Base-by-base conservation (phyloP, 73 alveolate genomes). In the Tetrahymena elliotti region DNA sequence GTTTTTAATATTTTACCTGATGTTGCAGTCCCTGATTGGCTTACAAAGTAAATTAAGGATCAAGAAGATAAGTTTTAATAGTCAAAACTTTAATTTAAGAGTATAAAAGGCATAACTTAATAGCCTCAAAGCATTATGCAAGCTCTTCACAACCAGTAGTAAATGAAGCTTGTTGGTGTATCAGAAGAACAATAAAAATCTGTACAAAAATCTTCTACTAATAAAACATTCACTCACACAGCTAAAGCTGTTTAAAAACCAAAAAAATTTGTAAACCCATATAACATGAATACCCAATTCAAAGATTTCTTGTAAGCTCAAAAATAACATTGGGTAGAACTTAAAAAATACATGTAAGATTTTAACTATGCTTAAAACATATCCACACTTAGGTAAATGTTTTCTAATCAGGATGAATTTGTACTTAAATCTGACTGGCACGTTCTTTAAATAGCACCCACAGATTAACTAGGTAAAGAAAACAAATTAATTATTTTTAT, bases 11-110 rank as follows among this genome's bases (percentile, higher is more conserved):
- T 99, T 24, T 93, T 94, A 40, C 99, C 99, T 34, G 97, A 97
- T 93, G 97, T 98, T 7, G 93, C 96, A 27, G 96, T 97, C 39
- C 99, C 99, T 5, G 99, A 98, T 13, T 98, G 99, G 99, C 98
- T 98, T 52, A 97, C 96, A 38, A 94, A 97, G 47, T 84, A 83
- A 52, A 31, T 94, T 33, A 94, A 94, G 47, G 96, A 94, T 24
- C 47, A 94, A 33, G 95, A 39, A 7, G 83, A 92, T 40, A 94
- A 94, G 47, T 54, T 94, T 20, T 94, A 84, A 52, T 27, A 94
- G 53, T 53, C 36, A 7, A 94, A 94, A 52, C 83, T 94, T 6
- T 22, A 38, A 38, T 94, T 94, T 38, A 34, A 33, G 52, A 68
- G 22, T 52, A 9, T 33, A 0, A 92, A 94, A 40, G 37, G 33